Evolutionary conservation across 2,329 filamentous ascomycete genomes (phyloP), one percentile per base, ranked within the genome.

Genomic region (Colletotrichum australisinense): DNA sequence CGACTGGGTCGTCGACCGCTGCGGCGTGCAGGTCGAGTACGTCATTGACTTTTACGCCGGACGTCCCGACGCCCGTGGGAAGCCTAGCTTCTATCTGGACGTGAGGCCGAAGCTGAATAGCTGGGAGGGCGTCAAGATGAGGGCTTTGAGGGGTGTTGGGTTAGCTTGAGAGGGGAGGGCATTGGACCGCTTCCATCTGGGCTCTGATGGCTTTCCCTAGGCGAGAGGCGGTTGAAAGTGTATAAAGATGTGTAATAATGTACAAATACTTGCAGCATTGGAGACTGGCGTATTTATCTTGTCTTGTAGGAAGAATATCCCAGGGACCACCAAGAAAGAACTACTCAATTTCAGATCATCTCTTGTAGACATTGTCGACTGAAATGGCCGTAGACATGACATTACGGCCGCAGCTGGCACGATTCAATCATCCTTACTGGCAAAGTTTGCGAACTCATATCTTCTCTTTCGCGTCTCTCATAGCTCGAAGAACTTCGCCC

Each of bases 1-100:
- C 82, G 97, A 99, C 83, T 99, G 97, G 97, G 92, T 98, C 28
- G 93, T 99, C 46, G 95, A 99, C 83, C 89, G 97, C 64, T 98
- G 97, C 80, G 96, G 94, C 35, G 93, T 87, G 24, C 91, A 90
- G 79, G 86, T 99, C 62, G 97, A 98, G 78, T 99, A 99, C 81
- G 93, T 99, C 52, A 99, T 99, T 82, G 97, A 99, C 83, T 99
- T 99, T 79, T 99, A 99, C 81, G 92, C 95, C 5, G 97, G 97
- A 0, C 86, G 88, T 6, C 83, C 84, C 3, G 80, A 80, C 30
- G 80, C 82, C 2, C 77, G 80, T 22, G 79, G 81, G 30, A 82
- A 84, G 77, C 84, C 87, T 6, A 92, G 90, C 76, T 93, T 93
- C 79, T 93, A 92, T 77, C 82, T 93, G 19, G 90, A 93, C 77